Base-by-base conservation (phyloP, 495 filamentous ascomycete species). In the Lasiosphaeris hirsuta region DNA sequence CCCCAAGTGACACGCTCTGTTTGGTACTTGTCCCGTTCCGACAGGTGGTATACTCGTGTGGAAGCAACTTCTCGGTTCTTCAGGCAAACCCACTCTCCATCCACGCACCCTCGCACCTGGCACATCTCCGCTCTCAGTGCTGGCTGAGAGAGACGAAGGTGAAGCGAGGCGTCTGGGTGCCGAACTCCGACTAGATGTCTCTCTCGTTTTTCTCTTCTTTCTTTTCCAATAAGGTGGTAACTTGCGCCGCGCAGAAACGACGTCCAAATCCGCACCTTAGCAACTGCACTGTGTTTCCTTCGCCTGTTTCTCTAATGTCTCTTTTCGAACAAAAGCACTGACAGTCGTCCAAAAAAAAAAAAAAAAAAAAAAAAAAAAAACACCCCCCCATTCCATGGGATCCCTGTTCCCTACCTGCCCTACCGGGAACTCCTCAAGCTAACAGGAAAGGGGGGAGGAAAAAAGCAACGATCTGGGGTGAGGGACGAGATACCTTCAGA, bases 391-490 rank as follows among this genome's bases (percentile, higher is more conserved):
- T 39, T 43, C 52, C 53, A 23, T 23, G 58, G 45, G n/a, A 54
- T 36, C 53, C 53, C 58, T 61, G 58, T 37, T 42, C 47, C 37
- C 19, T 19, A 41, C 45, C 57, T 53, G 57, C 58, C 53, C 39
- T 56, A 40, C 46, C 39, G 52, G 52, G 58, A 51, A 45, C 35
- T 23, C 37, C 42, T 44, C 18, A 19, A 35, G 38, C 48, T 46
- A 54, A 53, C 37, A 50, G 41, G 52, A 52, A 56, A 56, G 53
- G 58, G 53, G 57, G 23, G 35, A 15, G 39, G 47, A 45, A 61
- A 56, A 56, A 56, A 54, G 47, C 56, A 56, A 51, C 35, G 50
- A 10, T 35, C 40, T 47, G 33, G 57, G 56, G 51, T 41, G 42
- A 52, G 57, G 14, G 37, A 34, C 47, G 19, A 33, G 39, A 51